Base-by-base conservation (phyloP, 169 alveolate species). In the Besnoitia besnoiti region DNA sequence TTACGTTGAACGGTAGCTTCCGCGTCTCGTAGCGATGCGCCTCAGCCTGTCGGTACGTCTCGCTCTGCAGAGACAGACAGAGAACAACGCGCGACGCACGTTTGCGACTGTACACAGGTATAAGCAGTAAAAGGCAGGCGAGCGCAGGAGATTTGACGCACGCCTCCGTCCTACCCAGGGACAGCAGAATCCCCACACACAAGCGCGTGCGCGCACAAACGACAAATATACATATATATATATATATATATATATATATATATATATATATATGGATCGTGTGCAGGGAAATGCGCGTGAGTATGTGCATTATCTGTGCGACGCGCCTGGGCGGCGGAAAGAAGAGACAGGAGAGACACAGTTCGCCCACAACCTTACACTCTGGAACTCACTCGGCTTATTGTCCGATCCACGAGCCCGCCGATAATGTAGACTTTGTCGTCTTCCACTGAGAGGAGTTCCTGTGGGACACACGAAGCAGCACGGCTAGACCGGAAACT, bases 381-480 rank as follows among this genome's bases (percentile, higher is more conserved):
- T 10, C 24, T 73, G 16, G 49, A 1, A 21, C 85, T 40, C 19
- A 88, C 92, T 49, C 51, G 49, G 73, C 80, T 76, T 47, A 91
- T 79, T 10, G 94, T 91, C 3, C 94, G 90, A 67, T 91, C 94
- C 2, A 91, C 94, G 35, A 91, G 85, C 2, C 94, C 94, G 47
- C 94, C 94, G 14, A 91, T 79, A 33, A 91, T 90, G 77, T 73
- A 91, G 37, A 79, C 90, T 79, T 91, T 91, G 47, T 40, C 73
- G 59, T 51, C 37, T 39, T 91, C 94, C 44, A 91, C 90, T 8
- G 79, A n/a, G 59, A 62, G 75, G 49, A 91, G 73, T 59, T 91
- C 92, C 82, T 89, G 55, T 33, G 47, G 7, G 39, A 40, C 19
- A 33, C 30, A 51, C 67, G 24, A 51, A 51, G 24, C n/a, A 51